Base-by-base conservation (phyloP, 805 yeast genomes). In the Wilhelminamyces savonicus region DNA sequence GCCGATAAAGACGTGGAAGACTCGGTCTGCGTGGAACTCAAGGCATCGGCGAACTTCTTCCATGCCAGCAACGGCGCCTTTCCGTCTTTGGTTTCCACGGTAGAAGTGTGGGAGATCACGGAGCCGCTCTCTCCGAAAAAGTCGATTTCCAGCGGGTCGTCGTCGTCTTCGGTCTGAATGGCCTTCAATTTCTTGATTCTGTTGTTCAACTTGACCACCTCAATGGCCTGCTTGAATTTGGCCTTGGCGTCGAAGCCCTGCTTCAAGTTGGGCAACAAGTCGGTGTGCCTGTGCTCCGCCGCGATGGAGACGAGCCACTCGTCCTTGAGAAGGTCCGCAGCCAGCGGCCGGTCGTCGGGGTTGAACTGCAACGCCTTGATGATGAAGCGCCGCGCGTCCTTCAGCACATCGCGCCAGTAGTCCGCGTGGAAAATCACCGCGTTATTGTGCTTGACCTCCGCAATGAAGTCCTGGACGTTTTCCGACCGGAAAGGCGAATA, bases 401-500 rank as follows among this genome's bases (percentile, higher is more conserved):
- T 68, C 10, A 92, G 78, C 13, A 92, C 80, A 32, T 75, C 71
- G 35, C 69, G 69, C 97, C 97, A 92, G 62, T 87, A 86, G 38
- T 78, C 82, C 17, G 76, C 74, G 52, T 87, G 95, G 64, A 90
- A 90, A 4, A 76, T 70, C n/a, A 90, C 87, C 5, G 85, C 84
- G 37, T 77, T 77, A 26, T 78, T 78, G 44, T 72, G 54, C 31
- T 69, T 64, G 32, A 85, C 92, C 52, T 90, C 97, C 25, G 72
- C 74, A 27, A 90, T 58, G 50, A 92, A 90, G 32, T 83, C 94
- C 31, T 69, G 72, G 2, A 82, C 85, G 27, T 75, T 79, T 49
- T 88, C 96, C 1, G 95, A 76, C 29, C 88, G 62, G 56, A 90
- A 86, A 3, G 97, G 96, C 5, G 94, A 81, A 52, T 87, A 86